A percentile compares a stretch with the other conserved stretches of the same genome.
Conservation (phyloP, 179 eudicot species). For the Amaranthus tricolor region DNA sequence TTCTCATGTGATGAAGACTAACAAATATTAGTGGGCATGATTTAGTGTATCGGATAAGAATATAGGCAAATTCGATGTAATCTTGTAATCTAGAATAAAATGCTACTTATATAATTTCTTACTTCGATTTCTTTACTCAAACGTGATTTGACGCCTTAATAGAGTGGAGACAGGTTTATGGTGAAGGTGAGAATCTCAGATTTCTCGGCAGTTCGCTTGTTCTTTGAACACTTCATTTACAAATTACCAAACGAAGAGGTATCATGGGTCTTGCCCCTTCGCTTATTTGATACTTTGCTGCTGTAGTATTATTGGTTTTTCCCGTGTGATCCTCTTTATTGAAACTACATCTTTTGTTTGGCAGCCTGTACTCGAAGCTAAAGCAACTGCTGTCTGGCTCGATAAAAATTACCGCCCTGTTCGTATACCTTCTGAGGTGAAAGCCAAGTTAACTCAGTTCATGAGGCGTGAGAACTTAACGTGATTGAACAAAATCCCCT, state of each 20-base stretch:
- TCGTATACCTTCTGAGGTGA: constrained; percentile 66
- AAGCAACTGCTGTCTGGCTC: constrained; percentile 84
- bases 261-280: not conserved
- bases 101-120: not conserved
- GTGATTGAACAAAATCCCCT: constrained; percentile 19
- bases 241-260: constrained; percentile 84
- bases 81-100: not conserved
- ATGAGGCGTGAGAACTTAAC: constrained; percentile 38
- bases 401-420: constrained; percentile 81
- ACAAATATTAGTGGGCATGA: not conserved
- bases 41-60: not conserved
- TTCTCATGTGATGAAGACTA: not conserved
- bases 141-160: constrained; percentile 19
- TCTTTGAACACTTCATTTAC: constrained; percentile 73
- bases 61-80: not conserved
- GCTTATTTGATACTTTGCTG: not conserved
- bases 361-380: constrained; percentile 83
- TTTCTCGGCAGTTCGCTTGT: constrained; percentile 71
- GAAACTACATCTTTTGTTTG: constrained; percentile 24
- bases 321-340: constrained; percentile 4
- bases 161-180: constrained; percentile 85
- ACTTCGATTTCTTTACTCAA: not conserved
- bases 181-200: constrained; percentile 69
- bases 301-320: not conserved
- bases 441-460: constrained; percentile 59